Evolutionary conservation across 2,329 filamentous ascomycete species (phyloP).

Genomic region (Botrytis deweyae): DNA sequence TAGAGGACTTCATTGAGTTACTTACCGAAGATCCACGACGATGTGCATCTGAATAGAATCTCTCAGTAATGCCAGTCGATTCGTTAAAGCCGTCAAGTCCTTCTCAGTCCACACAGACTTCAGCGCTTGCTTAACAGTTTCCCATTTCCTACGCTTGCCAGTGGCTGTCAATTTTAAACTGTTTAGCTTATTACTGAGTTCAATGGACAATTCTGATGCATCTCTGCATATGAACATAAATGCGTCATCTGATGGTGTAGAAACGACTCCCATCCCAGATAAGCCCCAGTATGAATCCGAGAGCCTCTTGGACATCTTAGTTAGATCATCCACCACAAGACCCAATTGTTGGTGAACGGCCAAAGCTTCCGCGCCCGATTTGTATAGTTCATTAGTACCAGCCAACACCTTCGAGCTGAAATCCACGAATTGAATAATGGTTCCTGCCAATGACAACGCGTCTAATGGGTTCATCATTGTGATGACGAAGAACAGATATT

Average conservation of each 20-base stretch:
- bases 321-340: conserved; percentile 15
- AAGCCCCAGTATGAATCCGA: neutral
- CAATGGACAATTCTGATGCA: neutral
- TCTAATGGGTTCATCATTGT: conserved; percentile 20
- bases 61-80: neutral
- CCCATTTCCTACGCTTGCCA: neutral
- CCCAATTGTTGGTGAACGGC: conserved; percentile 16
- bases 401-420: conserved; percentile 25
- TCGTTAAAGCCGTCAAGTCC: neutral
- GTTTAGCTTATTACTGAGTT: neutral
- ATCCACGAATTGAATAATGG: conserved; percentile 26
- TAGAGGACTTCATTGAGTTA: no score
- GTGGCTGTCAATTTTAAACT: neutral
- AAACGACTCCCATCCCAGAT: neutral
- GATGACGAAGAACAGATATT: neutral
- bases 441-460: conserved; percentile 20
- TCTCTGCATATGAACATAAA: neutral
- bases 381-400: conserved; percentile 20
- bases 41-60: conserved; percentile 17
- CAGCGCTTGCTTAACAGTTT: conserved; percentile 8
- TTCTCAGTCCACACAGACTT: conserved; percentile 12
- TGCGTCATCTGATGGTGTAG: neutral
- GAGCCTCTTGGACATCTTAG: neutral
- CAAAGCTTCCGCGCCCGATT: conserved; percentile 14
- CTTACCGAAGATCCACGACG: neutral